Percentiles rank a stretch among this genome's conserved stretches.
Evolutionary conservation across 2,329 filamentous ascomycete species (phyloP).

Genomic region (Stagonosporopsis chrysanthemi): DNA sequence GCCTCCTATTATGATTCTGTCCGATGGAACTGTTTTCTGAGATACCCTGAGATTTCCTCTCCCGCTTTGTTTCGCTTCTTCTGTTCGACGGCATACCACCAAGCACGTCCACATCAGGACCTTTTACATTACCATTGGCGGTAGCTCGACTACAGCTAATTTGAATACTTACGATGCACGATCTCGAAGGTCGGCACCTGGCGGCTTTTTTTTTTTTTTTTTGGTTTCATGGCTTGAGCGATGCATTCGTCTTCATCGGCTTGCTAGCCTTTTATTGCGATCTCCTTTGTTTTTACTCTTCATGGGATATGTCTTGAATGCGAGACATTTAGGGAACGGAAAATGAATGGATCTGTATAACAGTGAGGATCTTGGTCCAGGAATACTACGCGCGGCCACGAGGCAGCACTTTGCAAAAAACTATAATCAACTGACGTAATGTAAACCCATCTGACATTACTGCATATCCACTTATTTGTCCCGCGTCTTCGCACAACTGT

Average conservation of each 20-base stretch:
- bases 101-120: constrained; percentile 25
- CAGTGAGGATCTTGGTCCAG: constrained; percentile 15
- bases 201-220: constrained; percentile 27
- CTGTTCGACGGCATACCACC: constrained; percentile 19
- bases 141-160: constrained; percentile 28
- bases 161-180: constrained; percentile 34
- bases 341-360: constrained; percentile 23
- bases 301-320: constrained; percentile 14
- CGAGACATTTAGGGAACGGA: constrained; percentile 15
- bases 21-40: constrained; percentile 95
- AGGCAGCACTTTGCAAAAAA: constrained; percentile 10
- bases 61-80: constrained; percentile 36
- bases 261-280: constrained; percentile 9
- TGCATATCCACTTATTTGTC: neutral
- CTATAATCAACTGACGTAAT: constrained; percentile 6
- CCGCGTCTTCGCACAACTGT: constrained; percentile 4
- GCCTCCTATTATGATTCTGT: constrained; percentile 93
- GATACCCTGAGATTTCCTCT: constrained; percentile 51
- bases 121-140: constrained; percentile 13
- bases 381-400: constrained; percentile 6
- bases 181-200: constrained; percentile 38
- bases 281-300: constrained; percentile 19
- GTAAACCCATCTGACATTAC: neutral
- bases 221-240: constrained; percentile 28
- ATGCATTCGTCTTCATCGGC: constrained; percentile 14